Evolutionary conservation across 108 stramenopile species (phyloP), one percentile per base, ranked within the genome.

Genomic region (Pseudonitzschia multistriata): DNA sequence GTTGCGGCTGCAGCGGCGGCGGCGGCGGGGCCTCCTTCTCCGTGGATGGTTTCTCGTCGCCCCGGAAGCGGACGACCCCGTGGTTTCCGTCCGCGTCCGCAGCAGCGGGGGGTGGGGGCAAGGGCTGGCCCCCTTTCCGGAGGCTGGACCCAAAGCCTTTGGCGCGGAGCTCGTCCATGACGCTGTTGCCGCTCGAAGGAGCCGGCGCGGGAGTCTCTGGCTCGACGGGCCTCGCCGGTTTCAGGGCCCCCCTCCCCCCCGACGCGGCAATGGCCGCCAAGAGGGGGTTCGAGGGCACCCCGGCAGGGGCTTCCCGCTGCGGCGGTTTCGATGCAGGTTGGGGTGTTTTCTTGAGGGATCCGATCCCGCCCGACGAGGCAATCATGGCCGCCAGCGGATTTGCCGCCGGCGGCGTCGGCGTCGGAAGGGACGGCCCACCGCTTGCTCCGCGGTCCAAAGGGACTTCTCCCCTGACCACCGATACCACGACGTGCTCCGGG

Each of bases 401-500:
- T 0, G 33, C 37, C n/a, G 66, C 25, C 33, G 40, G 29, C 22
- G 52, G 4, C 3, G 19, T 29, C 14, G 39, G 8, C 7, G 50
- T 25, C n/a, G 22, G 35, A 52, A 19, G 50, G 22, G 11, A 3
- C 39, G 28, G 15, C 52, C 22, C 28, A 19, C 21, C 29, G 4
- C 33, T 62, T 48, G 33, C 35, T 60, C 59, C 31, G 35, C n/a
- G 59, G 8, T n/a, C 59, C 59, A 6, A 60, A n/a, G 73, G 73
- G 1, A 63, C 35, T 61, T 75, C 74, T 31, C 60, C 60, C 11
- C 52, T 53, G 13, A 75, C 10, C 14, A 75, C 74, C 10, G 74
- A 75, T 52, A 69, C 68, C 49, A 69, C 68, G 22, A 75, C 49
- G 19, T 69, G 54, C 52, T 63, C 19, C 29, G 67, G 29, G 10